phyloP scores from a whole-genome alignment of 225 moss, liverwort and hornwort species.

The Marchantia polymorpha region DNA sequence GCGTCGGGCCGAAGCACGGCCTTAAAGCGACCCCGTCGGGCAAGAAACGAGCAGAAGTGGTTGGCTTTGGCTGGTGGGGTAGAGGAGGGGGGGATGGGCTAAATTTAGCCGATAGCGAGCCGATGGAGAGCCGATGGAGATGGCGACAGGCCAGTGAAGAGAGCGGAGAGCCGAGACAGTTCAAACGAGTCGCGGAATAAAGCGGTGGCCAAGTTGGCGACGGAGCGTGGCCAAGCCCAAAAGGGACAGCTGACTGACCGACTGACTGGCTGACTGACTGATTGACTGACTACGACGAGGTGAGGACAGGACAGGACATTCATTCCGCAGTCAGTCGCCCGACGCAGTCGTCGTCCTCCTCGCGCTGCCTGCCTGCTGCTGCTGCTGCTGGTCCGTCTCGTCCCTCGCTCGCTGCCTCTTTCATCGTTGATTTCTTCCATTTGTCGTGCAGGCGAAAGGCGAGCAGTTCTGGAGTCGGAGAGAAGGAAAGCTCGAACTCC shows the following conservation, averaged over 20 bases:
- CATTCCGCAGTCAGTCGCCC: background rate
- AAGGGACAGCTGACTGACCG: conserved; percentile 12
- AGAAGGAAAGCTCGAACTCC: background rate
- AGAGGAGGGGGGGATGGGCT: no score
- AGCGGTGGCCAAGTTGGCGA: background rate
- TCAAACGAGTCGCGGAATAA: conserved; percentile 6
- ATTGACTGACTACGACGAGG: conserved; percentile 4
- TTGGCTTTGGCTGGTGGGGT: no score
- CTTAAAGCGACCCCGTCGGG: no score
- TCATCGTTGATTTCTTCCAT: background rate
- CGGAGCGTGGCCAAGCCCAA: background rate
- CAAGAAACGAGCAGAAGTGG: no score
- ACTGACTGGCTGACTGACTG: no score
- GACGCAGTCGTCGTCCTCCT: background rate
- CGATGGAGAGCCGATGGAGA: no score
- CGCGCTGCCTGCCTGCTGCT: no score
- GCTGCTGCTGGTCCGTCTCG: no score
- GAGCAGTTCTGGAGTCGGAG: background rate
- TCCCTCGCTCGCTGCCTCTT: no score
- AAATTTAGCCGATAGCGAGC: no score
- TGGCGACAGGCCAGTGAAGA: no score
- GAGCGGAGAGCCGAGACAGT: background rate
- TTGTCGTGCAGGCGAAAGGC: conserved; percentile 1
- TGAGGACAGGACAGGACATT: conserved; percentile 1
- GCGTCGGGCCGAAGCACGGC: no score